phyloP scores from a whole-genome alignment of 2,329 filamentous ascomycete genomes.

The Talaromyces sp. region DNA sequence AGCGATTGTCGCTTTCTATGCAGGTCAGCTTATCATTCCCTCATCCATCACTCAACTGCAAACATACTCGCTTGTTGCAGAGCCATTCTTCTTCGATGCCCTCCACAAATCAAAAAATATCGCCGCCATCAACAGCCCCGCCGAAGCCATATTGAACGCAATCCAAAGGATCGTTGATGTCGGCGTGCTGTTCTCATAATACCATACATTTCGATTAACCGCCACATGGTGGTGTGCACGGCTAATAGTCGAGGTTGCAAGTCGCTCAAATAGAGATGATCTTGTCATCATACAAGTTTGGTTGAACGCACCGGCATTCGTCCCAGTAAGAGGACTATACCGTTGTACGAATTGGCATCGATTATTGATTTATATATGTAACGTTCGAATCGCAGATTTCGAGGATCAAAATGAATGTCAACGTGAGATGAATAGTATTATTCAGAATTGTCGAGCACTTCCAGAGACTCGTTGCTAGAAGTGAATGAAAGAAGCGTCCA shows the following conservation, averaged over 20 bases:
- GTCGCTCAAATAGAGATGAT: neutral
- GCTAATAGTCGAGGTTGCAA: neutral
- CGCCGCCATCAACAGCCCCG: slow-evolving; percentile 14
- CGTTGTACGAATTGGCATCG: slow-evolving; percentile 3
- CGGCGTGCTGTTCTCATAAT: slow-evolving; percentile 6
- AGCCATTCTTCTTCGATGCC: slow-evolving; percentile 6
- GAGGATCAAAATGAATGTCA: neutral
- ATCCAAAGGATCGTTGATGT: slow-evolving; percentile 17
- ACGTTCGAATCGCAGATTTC: neutral
- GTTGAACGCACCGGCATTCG: slow-evolving; percentile 8
- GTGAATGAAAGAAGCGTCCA: slow-evolving; percentile 1
- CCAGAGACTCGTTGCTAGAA: slow-evolving; percentile 11
- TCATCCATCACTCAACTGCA: neutral
- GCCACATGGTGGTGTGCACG: neutral
- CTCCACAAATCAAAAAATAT: slow-evolving; percentile 18
- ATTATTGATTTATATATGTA: neutral
- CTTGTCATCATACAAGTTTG: slow-evolving; percentile 1
- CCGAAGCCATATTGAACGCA: slow-evolving; percentile 20
- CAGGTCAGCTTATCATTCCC: neutral
- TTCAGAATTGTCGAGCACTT: neutral
- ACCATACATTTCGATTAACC: slow-evolving; percentile 6
- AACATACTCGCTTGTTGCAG: slow-evolving; percentile 12
- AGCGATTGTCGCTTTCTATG: slow-evolving; percentile 14
- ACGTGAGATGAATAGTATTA: neutral
- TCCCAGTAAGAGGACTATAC: slow-evolving; percentile 12